Percentiles rank a stretch among this genome's conserved stretches.
Conservation (phyloP, 1,139 yeast genomes). For the Geotrichum reessii region DNA sequence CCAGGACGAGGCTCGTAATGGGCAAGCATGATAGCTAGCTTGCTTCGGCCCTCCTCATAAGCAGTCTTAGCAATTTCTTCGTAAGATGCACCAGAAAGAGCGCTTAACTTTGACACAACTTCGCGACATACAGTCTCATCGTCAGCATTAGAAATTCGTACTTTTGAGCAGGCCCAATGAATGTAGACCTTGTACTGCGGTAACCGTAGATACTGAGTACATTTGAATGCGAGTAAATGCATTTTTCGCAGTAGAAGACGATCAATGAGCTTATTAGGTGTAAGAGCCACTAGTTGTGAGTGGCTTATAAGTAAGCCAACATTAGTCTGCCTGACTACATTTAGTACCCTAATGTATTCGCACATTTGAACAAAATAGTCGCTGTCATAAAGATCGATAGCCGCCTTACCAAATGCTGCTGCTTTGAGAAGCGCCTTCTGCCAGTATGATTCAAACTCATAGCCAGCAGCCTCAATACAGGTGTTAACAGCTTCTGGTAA, state of each 20-base stretch:
- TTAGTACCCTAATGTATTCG: conserved; percentile 59
- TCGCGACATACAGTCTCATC: conserved; percentile 55
- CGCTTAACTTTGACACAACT: conserved; percentile 45
- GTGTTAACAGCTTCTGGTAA: conserved; percentile 60
- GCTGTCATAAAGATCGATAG: conserved; percentile 50
- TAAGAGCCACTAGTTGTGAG: conserved; percentile 42
- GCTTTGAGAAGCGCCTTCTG: conserved; percentile 77
- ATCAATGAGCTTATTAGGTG: conserved; percentile 46
- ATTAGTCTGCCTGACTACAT: conserved; percentile 56
- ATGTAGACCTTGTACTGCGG: conserved; percentile 56
- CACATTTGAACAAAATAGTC: conserved; percentile 58
- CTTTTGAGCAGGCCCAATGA: conserved; percentile 78
- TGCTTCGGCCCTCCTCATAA: conserved; percentile 73
- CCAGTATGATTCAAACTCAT: conserved; percentile 70
- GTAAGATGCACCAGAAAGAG: conserved; percentile 47
- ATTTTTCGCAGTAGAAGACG: conserved; percentile 56
- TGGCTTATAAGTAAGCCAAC: conserved; percentile 67
- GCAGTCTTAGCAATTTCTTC: conserved; percentile 65
- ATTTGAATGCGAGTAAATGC: conserved; percentile 58
- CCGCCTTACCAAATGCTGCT: conserved; percentile 81
- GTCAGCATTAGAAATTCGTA: conserved; percentile 49
- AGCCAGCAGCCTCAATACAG: conserved; percentile 69
- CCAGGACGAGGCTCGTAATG: conserved; percentile 63
- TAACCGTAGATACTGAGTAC: conserved; percentile 49
- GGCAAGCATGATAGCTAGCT: conserved; percentile 59